Base-by-base conservation (phyloP, 768 basidiomycete species). In the Tulasnella sp. region DNA sequence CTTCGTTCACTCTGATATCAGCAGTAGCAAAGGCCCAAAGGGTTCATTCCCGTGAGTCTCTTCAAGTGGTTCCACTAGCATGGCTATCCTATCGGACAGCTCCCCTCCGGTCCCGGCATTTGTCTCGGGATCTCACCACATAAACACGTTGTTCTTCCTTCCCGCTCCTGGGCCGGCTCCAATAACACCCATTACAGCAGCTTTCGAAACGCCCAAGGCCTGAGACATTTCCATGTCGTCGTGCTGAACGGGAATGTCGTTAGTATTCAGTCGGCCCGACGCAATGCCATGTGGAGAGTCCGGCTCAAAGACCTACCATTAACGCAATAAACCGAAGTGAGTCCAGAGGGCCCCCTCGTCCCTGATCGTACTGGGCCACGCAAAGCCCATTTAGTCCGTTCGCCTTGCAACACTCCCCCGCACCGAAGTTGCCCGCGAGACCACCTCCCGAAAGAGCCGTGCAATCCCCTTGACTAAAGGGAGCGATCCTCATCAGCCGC, bases 381-480 rank as follows among this genome's bases (percentile, higher is more conserved):
- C 73, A 74, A 40, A 74, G 44, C 8, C 73, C 73, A 27, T 46
- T 12, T 27, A 40, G 38, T 40, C 73, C 73, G 38, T 38, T 74
- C 16, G 39, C 73, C 31, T 74, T 74, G 38, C 38, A 40, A 21
- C 73, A 74, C 73, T 74, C 73, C 5, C 73, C 73, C 14, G 73
- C 38, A 5, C 34, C 19, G 44, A 74, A 74, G 73, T 74, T 74
- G 4, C 73, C 73, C n/a, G 1, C 24, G 21, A 74, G 34, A 31
- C 73, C 73, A 4, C 44, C 39, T 38, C 73, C 73, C 8, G 73
- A 74, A 27, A 40, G 44, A 46, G 44, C 73, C n/a, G 73, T 74
- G 27, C 73, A 74, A 36, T 74, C 73, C 16, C 73, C 73, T 40
- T 74, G 73, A 1, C 73, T 74, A 12, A 14, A 19, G 24, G n/a